Evolutionary conservation across 805 yeast genomes (phyloP).

Genomic region (Wickerhamomyces strasburgensis): DNA sequence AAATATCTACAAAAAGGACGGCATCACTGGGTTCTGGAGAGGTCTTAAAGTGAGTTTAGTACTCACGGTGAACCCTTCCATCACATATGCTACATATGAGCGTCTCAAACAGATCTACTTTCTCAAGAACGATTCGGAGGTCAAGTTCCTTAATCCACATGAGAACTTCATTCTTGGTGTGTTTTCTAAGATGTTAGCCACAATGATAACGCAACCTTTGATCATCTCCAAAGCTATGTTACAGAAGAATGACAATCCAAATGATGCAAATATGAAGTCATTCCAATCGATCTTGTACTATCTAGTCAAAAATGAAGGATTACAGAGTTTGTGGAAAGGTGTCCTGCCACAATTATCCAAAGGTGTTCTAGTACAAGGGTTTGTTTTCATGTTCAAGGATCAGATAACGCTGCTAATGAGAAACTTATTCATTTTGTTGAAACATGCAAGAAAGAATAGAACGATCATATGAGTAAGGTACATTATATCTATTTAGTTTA

Average conservation of each 20-base stretch:
- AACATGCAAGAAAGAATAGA: no score
- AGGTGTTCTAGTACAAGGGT: conserved; percentile 81
- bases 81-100: conserved; percentile 79
- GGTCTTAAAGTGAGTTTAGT: conserved; percentile 79
- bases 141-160: conserved; percentile 45
- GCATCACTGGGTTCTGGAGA: conserved; percentile 71
- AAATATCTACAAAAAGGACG: conserved; percentile 57
- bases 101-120: conserved; percentile 50
- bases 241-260: conserved; percentile 43
- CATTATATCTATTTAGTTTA: no score
- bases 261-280: conserved; percentile 42
- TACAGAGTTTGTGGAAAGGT: conserved; percentile 71
- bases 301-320: conserved; percentile 60
- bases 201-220: conserved; percentile 76
- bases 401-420: conserved; percentile 23
- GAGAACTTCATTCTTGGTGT: conserved; percentile 74
- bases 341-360: conserved; percentile 73
- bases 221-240: conserved; percentile 81
- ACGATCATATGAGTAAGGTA: no score
- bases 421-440: conserved; percentile 17
- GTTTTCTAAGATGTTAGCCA: conserved; percentile 75
- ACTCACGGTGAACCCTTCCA: conserved; percentile 77
- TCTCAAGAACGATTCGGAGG: background rate
- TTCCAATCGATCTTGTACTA: conserved; percentile 61
- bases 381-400: conserved; percentile 66